Percentiles rank a stretch among this genome's conserved stretches.
These are phyloP conservation scores for Fusarium tuaranense DNA, from an alignment of 2,329 filamentous ascomycete genomes.

Conservation along the genomic window DNA sequence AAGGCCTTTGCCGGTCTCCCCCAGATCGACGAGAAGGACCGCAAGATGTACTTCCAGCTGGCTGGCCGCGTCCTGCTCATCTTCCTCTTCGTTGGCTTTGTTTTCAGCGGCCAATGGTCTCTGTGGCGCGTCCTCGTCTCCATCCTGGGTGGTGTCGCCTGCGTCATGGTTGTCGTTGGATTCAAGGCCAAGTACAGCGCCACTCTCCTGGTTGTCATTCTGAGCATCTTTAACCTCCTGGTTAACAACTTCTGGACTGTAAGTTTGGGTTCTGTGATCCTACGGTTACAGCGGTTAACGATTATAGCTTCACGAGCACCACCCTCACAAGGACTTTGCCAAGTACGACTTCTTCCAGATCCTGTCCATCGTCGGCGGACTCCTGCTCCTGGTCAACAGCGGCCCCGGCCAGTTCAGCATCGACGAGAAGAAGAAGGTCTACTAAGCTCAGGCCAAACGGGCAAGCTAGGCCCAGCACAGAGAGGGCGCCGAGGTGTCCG, in stretches of 20 bases:
- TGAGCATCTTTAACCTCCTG: slow-evolving; percentile 95
- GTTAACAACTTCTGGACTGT: slow-evolving; percentile 99
- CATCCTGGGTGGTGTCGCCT: slow-evolving; percentile 86
- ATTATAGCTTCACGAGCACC: slow-evolving; percentile 88
- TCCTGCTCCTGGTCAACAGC: slow-evolving; percentile 97
- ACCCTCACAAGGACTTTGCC: slow-evolving; percentile 99
- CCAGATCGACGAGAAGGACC: slow-evolving; percentile 96
- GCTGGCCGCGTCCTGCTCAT: slow-evolving; percentile 95
- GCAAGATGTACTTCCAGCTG: slow-evolving; percentile 99
- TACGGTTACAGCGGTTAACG: not conserved
- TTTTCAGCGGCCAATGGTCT: slow-evolving; percentile 94
- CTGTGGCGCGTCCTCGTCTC: slow-evolving; percentile 89
- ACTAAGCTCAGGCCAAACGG: slow-evolving; percentile 63
- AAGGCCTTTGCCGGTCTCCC: slow-evolving; percentile 96
- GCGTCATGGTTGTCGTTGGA: slow-evolving; percentile 97
- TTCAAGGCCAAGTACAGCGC: slow-evolving; percentile 99
- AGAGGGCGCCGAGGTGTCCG: slow-evolving; percentile 33
- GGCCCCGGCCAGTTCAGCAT: slow-evolving; percentile 97
- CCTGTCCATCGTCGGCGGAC: slow-evolving; percentile 95
- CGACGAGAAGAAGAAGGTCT: slow-evolving; percentile 99
- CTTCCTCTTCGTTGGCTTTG: slow-evolving; percentile 96
- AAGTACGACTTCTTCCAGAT: slow-evolving; percentile 99
- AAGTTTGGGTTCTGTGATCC: slow-evolving; percentile 54
- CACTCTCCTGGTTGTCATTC: slow-evolving; percentile 91
- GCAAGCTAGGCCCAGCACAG: slow-evolving; percentile 13